Evolutionary conservation across 164 flowering plant species (phyloP).

Genomic region (Vitis labrusca): DNA sequence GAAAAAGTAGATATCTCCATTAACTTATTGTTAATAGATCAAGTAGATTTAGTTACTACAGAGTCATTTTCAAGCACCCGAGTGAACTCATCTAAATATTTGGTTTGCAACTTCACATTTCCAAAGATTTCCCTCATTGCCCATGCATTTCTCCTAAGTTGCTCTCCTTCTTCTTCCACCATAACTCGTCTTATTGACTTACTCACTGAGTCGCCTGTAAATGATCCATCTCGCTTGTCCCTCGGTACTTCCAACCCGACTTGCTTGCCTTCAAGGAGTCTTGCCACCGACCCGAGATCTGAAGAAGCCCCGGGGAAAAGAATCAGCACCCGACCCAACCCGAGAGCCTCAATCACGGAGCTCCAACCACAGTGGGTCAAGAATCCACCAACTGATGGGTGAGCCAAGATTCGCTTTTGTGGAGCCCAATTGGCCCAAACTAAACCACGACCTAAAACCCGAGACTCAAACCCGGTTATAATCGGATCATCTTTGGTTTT

Average conservation of each 20-base stretch:
- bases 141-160: conserved; percentile 8
- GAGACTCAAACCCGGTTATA: conserved; percentile 26
- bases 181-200: conserved; percentile 3
- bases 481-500: background rate
- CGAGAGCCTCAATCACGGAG: conserved; percentile 47
- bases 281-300: too few species aligned
- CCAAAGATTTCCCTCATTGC: conserved; percentile 8
- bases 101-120: background rate
- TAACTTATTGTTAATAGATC: too few species aligned
- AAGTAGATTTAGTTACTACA: too few species aligned
- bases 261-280: too few species aligned
- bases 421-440: conserved; percentile 54
- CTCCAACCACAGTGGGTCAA: conserved; percentile 69
- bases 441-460: conserved; percentile 34
- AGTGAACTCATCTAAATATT: conserved; percentile 1
- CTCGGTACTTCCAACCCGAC: too few species aligned
- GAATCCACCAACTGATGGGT: conserved; percentile 49
- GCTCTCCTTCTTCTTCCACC: conserved; percentile 4
- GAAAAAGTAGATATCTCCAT: too few species aligned
- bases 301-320: conserved; percentile 21
- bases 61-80: background rate
- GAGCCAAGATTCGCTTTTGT: conserved; percentile 49
- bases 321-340: conserved; percentile 34
- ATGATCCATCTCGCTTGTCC: conserved; percentile 2
- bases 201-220: conserved; percentile 3